Evolutionary conservation across 768 basidiomycete species (phyloP).

Genomic region (Boletus sp.): DNA sequence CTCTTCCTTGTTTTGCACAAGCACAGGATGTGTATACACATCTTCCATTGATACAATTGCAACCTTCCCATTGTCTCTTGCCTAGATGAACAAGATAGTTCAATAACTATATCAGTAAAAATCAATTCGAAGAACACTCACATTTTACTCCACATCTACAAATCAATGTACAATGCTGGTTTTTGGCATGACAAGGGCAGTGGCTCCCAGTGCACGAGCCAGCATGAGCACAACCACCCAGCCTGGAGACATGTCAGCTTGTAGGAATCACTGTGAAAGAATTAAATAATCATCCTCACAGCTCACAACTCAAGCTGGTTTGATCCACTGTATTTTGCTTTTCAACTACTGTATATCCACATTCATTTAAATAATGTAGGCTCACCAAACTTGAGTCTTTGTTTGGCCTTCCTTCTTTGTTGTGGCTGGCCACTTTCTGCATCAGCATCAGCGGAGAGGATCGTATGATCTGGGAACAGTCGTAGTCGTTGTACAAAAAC

Average conservation of each 20-base stretch:
- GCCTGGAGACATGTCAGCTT: conserved; percentile 17
- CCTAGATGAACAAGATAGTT: conserved; percentile 3
- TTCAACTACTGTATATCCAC: not conserved
- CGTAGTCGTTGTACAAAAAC: conserved; percentile 22
- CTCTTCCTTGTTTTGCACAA: conserved; percentile 37
- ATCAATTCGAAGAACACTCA: conserved; percentile 22
- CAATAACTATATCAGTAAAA: not conserved
- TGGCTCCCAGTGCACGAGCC: conserved; percentile 43
- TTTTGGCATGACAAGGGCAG: conserved; percentile 42
- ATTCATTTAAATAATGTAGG: not conserved
- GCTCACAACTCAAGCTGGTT: not conserved
- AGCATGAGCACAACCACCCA: conserved; percentile 43
- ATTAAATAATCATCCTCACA: conserved; percentile 13
- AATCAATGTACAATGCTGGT: conserved; percentile 44
- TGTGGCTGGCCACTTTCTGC: not conserved
- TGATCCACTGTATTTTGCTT: conserved; percentile 13
- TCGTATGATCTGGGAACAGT: conserved; percentile 18
- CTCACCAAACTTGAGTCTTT: conserved; percentile 19
- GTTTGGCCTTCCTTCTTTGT: conserved; percentile 3
- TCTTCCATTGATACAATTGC: conserved; percentile 30
- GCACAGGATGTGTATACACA: conserved; percentile 29
- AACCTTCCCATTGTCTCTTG: conserved; percentile 15
- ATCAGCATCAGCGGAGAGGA: conserved; percentile 13
- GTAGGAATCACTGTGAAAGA: not conserved
- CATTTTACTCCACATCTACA: conserved; percentile 48